Conservation (phyloP, 202 grass and related monocot genomes). For the Schoenoplectus tabernaemontani region DNA sequence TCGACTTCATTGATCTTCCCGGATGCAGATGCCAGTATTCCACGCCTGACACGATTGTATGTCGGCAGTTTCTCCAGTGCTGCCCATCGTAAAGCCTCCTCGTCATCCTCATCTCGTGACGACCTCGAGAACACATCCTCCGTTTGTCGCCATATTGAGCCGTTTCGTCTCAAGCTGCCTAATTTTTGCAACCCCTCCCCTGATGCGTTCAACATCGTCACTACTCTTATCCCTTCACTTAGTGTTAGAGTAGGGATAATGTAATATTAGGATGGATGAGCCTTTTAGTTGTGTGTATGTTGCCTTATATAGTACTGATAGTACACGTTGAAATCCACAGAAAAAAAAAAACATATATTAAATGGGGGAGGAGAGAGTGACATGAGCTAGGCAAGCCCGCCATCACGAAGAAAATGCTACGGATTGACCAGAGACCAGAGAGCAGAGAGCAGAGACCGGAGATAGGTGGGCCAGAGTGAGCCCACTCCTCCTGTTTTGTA, state of each 20-base stretch:
- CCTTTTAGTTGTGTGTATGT: not conserved
- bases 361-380: not conserved
- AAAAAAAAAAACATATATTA: not conserved
- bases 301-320: not conserved
- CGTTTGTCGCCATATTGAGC: constrained; percentile 1
- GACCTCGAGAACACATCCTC: constrained; percentile 25
- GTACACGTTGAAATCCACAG: not conserved
- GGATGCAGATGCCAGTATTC: not conserved
- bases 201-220: not conserved
- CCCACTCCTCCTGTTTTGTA: too few relatives aligned
- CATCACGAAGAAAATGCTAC: not conserved
- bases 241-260: not conserved
- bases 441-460: too few relatives aligned
- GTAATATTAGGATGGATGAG: not conserved
- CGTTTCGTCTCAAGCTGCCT: constrained; percentile 1
- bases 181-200: not conserved
- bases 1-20: constrained; percentile 15
- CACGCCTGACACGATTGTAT: constrained; percentile 26
- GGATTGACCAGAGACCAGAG: too few relatives aligned
- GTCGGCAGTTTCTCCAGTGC: constrained; percentile 34
- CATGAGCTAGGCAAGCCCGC: too few relatives aligned
- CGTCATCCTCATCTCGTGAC: constrained; percentile 23
- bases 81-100: constrained; percentile 29
- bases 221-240: not conserved
- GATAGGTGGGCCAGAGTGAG: too few relatives aligned